Conservation (phyloP, 1,284 basidiomycete species). For the Fomitopsis palustris region DNA sequence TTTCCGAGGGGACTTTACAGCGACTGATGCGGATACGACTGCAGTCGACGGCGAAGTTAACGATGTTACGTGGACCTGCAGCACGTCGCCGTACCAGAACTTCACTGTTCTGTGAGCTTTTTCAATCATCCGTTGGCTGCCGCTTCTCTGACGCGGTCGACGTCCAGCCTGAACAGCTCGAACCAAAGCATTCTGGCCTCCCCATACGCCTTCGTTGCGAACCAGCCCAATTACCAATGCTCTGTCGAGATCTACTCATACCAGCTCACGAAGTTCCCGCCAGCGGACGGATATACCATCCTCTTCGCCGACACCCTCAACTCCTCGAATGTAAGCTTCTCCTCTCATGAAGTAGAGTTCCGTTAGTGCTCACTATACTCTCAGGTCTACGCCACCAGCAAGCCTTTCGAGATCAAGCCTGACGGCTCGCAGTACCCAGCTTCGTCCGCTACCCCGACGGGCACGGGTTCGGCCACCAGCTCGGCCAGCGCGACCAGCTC, state of each 20-base stretch:
- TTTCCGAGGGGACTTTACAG: not conserved
- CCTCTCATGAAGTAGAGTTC: not conserved
- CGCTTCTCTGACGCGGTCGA: slow-evolving; percentile 6
- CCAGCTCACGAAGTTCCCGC: slow-evolving; percentile 35
- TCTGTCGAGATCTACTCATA: slow-evolving; percentile 50
- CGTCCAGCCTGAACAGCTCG: slow-evolving; percentile 37
- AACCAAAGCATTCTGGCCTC: slow-evolving; percentile 30
- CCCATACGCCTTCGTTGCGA: slow-evolving; percentile 42
- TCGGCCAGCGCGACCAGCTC: slow-evolving; percentile 21
- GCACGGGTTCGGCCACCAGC: slow-evolving; percentile 21
- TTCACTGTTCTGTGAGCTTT: slow-evolving; percentile 41
- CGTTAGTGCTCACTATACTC: not conserved
- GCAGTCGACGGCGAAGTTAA: slow-evolving; percentile 21
- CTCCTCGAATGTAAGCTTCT: slow-evolving; percentile 42
- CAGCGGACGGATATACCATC: slow-evolving; percentile 53
- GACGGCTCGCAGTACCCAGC: slow-evolving; percentile 59
- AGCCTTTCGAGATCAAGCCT: slow-evolving; percentile 66
- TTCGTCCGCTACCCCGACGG: slow-evolving; percentile 33
- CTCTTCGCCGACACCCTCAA: slow-evolving; percentile 57
- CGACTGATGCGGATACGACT: slow-evolving; percentile 21
- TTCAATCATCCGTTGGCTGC: not conserved
- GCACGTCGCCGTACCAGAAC: slow-evolving; percentile 28
- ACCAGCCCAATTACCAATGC: slow-evolving; percentile 57
- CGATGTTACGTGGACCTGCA: slow-evolving; percentile 40
- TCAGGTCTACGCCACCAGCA: slow-evolving; percentile 62